Base-by-base conservation (phyloP, 176 grass and related monocot species). In the Chrysopogon serrulatus region DNA sequence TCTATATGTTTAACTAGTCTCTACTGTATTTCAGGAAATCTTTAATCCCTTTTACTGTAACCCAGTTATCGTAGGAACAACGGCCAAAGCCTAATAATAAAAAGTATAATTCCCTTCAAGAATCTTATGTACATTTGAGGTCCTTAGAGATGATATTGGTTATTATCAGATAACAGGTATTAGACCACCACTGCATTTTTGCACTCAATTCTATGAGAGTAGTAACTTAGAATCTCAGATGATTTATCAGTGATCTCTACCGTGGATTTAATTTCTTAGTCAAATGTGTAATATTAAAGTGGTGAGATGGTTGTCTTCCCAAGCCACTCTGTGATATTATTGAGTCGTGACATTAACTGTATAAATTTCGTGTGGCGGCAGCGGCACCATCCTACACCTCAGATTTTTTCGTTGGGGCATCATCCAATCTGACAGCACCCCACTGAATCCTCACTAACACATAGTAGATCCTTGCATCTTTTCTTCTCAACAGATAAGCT, bases 401-500 rank as follows among this genome's bases (percentile, higher is more conserved):
- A 62, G 19, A 42, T 43, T 83, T 21, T 48, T 32, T 59, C 40
- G 73, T 79, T 28, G 35, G 36, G 26, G 23, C 41, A 49, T 49
- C 30, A 83, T 49, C 32, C 48, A 12, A 51, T 49, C 21, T 0
- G 5, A 23, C 30, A 74, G 19, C 31, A 51, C n/a, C 31, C 5
- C 5, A 75, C 24, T 23, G 15, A 12, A 65, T 53, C 1, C 23
- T 39, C 9, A 32, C 17, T 27, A 9, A 10, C 7, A 13, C 45
- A 65, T 63, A 32, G 28, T 36, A 16, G 40, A 51, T 48, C 23
- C 5, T 84, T n/a, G 23, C 28, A 27, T 73, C 41, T 45, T 31
- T 24, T 36, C 32, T 10, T 54, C 53, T 57, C 47, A 78, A 91
- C 24, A 65, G 77, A 87, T 94, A 89, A 44, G 80, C 86, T 57